Evolutionary conservation across 1,139 yeast genomes (phyloP).

Genomic region (Lipomyces yarrowii): DNA sequence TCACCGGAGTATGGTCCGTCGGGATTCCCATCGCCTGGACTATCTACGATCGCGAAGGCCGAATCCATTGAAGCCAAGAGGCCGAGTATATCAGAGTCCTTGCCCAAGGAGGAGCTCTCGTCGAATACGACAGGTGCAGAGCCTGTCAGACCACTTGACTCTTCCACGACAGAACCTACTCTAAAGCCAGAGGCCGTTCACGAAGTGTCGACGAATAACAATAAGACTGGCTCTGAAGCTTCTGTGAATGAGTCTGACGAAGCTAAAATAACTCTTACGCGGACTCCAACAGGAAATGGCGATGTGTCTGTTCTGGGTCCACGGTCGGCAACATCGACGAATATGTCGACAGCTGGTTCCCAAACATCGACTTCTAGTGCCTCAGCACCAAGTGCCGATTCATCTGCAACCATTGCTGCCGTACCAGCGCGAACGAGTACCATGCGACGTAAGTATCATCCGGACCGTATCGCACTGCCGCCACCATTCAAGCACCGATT

Average conservation of each 20-base stretch:
- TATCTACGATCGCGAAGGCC: constrained; percentile 12
- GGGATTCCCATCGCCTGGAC: constrained; percentile 28
- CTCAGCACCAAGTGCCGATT: constrained; percentile 3
- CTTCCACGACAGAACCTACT: neutral
- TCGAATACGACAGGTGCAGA: neutral
- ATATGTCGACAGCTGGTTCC: neutral
- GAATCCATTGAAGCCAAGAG: neutral
- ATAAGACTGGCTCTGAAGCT: neutral
- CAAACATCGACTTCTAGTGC: neutral
- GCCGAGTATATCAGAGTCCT: neutral
- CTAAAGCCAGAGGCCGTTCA: neutral
- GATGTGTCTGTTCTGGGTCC: neutral
- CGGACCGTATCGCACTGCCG: constrained; percentile 23
- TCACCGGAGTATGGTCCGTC: constrained; percentile 15
- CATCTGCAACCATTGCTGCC: neutral
- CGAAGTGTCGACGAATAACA: neutral
- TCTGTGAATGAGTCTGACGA: neutral
- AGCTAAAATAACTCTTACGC: neutral
- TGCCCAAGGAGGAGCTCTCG: constrained; percentile 3
- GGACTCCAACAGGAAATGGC: neutral
- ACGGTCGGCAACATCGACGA: neutral
- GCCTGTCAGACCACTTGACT: neutral
- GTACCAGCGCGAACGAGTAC: constrained; percentile 2
- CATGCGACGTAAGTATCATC: constrained; percentile 18
- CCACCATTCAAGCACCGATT: constrained; percentile 28